Base-by-base conservation (phyloP, 2,329 filamentous ascomycete species). In the Botrytis fabae region DNA sequence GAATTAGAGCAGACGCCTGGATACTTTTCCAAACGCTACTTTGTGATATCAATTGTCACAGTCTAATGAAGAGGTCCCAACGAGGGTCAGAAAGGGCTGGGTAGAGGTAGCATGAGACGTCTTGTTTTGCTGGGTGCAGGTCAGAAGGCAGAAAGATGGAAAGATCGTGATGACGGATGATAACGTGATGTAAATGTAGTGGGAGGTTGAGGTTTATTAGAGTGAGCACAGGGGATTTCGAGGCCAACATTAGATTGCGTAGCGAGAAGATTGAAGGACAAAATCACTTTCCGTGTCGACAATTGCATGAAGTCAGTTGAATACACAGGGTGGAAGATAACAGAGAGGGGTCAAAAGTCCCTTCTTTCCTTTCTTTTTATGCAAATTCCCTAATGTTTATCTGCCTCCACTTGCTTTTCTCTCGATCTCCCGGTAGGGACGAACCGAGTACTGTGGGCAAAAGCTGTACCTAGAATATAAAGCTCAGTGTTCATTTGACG, bases 401-500 rank as follows among this genome's bases (percentile, higher is more conserved):
- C 42, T 48, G 7, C 12, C 18, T 46, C 63, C n/a, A 38, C 28
- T 40, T 66, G 22, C 63, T 2, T 5, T 48, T 14, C 28, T 18
- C 42, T 18, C 28, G 16, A 46, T 25, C 63, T n/a, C 28, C 38
- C n/a, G 61, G 38, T 42, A 63, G 38, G 14, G 18, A 63, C 61
- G 38, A 63, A 44, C 16, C 4, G 25, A 63, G 40, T 12, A 44
- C 3, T 32, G 61, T 63, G 61, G 61, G 9, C 16, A 9, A 14
- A 44, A 44, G 14, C 38, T 63, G 61, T 63, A 63, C 25, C 38
- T 44, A 63, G 22, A 62, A 62, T 42, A n/a, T 6, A 3, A 42
- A 20, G 61, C 38, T 28, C 38, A 12, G 61, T 42, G 38, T 63
- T 20, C n/a, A 64, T 64, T 64, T 64, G 61, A 64, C 42, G 61